Evolutionary conservation across 2,329 filamentous ascomycete genomes (phyloP).

Genomic region (Aspergillus brunneoviolaceus): DNA sequence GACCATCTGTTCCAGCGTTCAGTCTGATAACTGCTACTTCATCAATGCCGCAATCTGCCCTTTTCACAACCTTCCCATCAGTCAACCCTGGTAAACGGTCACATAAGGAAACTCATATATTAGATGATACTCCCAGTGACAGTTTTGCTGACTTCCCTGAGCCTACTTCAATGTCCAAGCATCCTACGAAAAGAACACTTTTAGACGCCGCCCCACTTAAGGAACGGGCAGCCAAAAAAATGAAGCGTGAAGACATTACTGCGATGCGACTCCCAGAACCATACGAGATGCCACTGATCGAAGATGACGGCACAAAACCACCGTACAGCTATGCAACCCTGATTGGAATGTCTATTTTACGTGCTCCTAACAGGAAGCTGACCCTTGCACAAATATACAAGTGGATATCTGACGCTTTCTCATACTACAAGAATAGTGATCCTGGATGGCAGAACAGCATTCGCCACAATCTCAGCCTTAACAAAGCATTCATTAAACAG

Average conservation of each 20-base stretch:
- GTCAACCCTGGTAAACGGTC: constrained; percentile 37
- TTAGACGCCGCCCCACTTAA: constrained; percentile 73
- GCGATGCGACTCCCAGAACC: constrained; percentile 63
- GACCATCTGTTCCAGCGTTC: constrained; percentile 37
- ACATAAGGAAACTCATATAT: constrained; percentile 50
- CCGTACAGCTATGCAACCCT: constrained; percentile 90
- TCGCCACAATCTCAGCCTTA: constrained; percentile 92
- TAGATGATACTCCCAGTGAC: constrained; percentile 42
- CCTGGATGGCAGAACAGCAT: constrained; percentile 99
- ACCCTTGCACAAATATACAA: constrained; percentile 97
- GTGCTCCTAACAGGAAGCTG: constrained; percentile 76
- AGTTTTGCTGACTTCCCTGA: constrained; percentile 51
- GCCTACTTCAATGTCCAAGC: constrained; percentile 46
- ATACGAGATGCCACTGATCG: constrained; percentile 75
- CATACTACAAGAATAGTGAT: constrained; percentile 80
- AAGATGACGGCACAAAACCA: constrained; percentile 87
- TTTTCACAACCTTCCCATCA: constrained; percentile 54
- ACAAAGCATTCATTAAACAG: constrained; percentile 95
- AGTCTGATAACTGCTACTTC: constrained; percentile 16
- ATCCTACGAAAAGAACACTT: constrained; percentile 58
- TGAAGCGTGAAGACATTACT: constrained; percentile 57
- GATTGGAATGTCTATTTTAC: constrained; percentile 94
- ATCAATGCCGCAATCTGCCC: constrained; percentile 43
- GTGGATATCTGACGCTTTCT: constrained; percentile 96
- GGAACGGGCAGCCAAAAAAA: constrained; percentile 69